phyloP scores from a whole-genome alignment of 1,139 yeast genomes.

The Taiozyma sp. region DNA sequence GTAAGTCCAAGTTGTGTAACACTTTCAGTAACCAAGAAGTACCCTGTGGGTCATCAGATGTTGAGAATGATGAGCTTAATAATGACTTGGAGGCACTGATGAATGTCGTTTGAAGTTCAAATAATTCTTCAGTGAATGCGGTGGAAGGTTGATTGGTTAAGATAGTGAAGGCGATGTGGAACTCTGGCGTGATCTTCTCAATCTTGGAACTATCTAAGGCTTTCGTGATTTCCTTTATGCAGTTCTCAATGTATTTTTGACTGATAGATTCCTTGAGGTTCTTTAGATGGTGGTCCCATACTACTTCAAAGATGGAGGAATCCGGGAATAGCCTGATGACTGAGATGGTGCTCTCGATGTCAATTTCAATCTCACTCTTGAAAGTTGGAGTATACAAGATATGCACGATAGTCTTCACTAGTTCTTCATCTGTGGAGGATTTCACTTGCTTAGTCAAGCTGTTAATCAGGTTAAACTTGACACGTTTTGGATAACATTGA shows the following conservation, averaged over 20 bases:
- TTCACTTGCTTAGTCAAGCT: conserved; percentile 20
- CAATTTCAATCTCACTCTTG: conserved; percentile 44
- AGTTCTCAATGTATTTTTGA: conserved; percentile 15
- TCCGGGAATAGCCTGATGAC: conserved; percentile 22
- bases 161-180: conserved; percentile 22
- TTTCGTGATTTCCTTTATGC: conserved; percentile 16
- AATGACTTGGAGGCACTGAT: conserved; percentile 8
- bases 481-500: conserved; percentile 40
- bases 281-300: conserved; percentile 31
- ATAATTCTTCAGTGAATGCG: background rate
- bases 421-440: conserved; percentile 3
- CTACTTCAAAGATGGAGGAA: conserved; percentile 22
- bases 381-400: conserved; percentile 44
- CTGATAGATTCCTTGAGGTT: conserved; percentile 25
- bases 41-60: background rate
- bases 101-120: conserved; percentile 6
- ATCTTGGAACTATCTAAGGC: conserved; percentile 1
- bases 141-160: conserved; percentile 6
- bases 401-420: conserved; percentile 29
- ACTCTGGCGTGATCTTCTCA: conserved; percentile 12
- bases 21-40: conserved; percentile 19
- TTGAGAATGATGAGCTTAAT: conserved; percentile 3
- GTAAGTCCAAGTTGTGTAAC: conserved; percentile 12
- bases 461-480: conserved; percentile 37
- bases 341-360: conserved; percentile 27